Conservation (phyloP, 1,284 basidiomycete species). For the Amylostereum areolatum region DNA sequence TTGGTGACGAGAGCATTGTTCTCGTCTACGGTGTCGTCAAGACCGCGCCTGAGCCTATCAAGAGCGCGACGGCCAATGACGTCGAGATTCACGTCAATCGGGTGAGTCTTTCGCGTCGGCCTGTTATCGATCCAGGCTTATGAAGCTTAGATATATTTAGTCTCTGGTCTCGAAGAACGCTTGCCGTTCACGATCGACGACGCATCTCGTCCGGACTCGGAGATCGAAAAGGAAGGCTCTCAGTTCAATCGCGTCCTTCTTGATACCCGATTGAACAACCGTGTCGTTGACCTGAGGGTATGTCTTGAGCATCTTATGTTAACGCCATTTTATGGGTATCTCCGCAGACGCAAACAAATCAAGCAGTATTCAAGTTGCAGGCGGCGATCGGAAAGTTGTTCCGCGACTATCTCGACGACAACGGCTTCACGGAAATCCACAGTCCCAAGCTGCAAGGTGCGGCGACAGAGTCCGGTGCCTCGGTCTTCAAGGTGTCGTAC, state of each 20-base stretch:
- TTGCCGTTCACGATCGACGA: constrained; percentile 95
- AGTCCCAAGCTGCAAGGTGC: constrained; percentile 97
- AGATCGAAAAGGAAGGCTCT: constrained; percentile 61
- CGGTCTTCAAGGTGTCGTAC: constrained; percentile 97
- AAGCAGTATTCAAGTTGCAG: constrained; percentile 93
- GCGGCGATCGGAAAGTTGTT: constrained; percentile 87
- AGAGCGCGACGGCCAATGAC: constrained; percentile 85
- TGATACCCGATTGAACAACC: constrained; percentile 93
- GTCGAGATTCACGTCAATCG: constrained; percentile 86
- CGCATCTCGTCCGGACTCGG: constrained; percentile 79
- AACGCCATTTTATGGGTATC: not conserved
- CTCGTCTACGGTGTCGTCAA: constrained; percentile 82
- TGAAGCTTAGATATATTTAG: constrained; percentile 64
- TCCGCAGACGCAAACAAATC: constrained; percentile 86
- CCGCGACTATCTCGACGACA: constrained; percentile 74
- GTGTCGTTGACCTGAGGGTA: constrained; percentile 90
- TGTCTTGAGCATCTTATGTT: constrained; percentile 20
- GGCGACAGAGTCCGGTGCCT: constrained; percentile 94
- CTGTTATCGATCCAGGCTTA: not conserved
- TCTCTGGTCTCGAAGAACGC: constrained; percentile 70
- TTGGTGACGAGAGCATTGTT: constrained; percentile 89
- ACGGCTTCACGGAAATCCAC: constrained; percentile 92
- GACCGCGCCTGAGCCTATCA: constrained; percentile 83
- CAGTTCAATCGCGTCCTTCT: constrained; percentile 76
- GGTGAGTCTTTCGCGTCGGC: constrained; percentile 36